phyloP scores from a whole-genome alignment of 441 rosid species.

The Biscutella laevigata region DNA sequence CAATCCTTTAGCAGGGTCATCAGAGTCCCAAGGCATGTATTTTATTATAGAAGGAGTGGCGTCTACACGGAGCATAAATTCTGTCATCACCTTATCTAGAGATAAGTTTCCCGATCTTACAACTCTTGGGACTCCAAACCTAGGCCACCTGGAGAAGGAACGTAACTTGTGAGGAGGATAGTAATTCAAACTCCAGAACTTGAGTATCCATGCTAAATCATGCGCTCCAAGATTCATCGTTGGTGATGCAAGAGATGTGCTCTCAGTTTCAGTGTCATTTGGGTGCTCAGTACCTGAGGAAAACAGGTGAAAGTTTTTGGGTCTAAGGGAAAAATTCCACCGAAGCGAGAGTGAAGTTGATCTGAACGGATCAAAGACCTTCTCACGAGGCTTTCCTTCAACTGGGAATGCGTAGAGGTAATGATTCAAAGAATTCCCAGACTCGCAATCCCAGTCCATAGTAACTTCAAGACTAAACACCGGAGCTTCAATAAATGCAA shows the following conservation, averaged over 20 bases:
- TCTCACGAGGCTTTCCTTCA: slow-evolving; percentile 81
- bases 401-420: slow-evolving; percentile 79
- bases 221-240: slow-evolving; percentile 81
- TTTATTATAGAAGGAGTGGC: slow-evolving; percentile 62
- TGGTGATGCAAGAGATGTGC: slow-evolving; percentile 42
- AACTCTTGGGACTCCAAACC: slow-evolving; percentile 82
- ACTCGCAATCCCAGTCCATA: slow-evolving; percentile 95
- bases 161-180: slow-evolving; percentile 96
- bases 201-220: slow-evolving; percentile 90
- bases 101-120: slow-evolving; percentile 87
- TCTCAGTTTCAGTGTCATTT: slow-evolving; percentile 36
- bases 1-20: slow-evolving; percentile 93
- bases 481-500: slow-evolving; percentile 70
- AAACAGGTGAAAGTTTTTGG: slow-evolving; percentile 42
- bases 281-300: slow-evolving; percentile 30
- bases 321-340: slow-evolving; percentile 82
- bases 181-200: slow-evolving; percentile 79
- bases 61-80: slow-evolving; percentile 90
- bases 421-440: slow-evolving; percentile 90
- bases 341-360: slow-evolving; percentile 88
- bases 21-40: slow-evolving; percentile 74
- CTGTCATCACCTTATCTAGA: slow-evolving; percentile 89
- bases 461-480: slow-evolving; percentile 71
- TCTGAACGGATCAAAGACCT: slow-evolving; percentile 89
- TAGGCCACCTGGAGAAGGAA: slow-evolving; percentile 83